phyloP scores from a whole-genome alignment of 2,329 filamentous ascomycete species.

The Alternaria solani region DNA sequence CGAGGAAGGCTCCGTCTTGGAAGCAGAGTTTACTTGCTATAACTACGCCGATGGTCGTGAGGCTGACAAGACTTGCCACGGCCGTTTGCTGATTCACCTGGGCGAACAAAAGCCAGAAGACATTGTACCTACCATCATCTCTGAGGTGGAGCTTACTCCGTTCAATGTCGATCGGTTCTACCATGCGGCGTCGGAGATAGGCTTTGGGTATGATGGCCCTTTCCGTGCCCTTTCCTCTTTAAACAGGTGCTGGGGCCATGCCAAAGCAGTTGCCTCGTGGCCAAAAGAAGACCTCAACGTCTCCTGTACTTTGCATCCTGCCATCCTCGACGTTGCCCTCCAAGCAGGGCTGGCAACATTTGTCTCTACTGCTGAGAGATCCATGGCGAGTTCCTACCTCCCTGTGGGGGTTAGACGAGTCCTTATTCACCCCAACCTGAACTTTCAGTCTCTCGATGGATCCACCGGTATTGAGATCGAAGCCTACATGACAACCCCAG shows the following conservation, averaged over 20 bases:
- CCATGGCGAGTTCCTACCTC: neutral
- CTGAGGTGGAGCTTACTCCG: neutral
- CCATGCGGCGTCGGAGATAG: neutral
- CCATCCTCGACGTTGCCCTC: neutral
- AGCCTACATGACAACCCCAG: too few species aligned
- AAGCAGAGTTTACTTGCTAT: too few species aligned
- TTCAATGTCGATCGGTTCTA: neutral
- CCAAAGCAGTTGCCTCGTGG: neutral
- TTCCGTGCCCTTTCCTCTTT: neutral
- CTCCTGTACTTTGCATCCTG: neutral
- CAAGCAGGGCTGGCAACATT: neutral
- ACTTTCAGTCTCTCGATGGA: too few species aligned
- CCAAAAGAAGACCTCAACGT: neutral
- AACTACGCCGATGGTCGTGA: too few species aligned
- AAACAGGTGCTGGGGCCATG: neutral
- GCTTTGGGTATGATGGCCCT: neutral
- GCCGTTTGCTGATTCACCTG: too few species aligned
- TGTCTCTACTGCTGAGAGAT: neutral
- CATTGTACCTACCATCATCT: too few species aligned
- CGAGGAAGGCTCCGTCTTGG: too few species aligned
- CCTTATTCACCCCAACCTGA: neutral
- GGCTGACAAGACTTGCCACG: too few species aligned
- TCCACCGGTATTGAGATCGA: too few species aligned
- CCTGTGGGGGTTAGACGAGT: neutral
- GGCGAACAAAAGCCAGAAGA: too few species aligned